These are phyloP conservation scores for Rhynchospora breviuscula DNA, from an alignment of 176 grass and related monocot genomes.

Conservation along the genomic window DNA sequence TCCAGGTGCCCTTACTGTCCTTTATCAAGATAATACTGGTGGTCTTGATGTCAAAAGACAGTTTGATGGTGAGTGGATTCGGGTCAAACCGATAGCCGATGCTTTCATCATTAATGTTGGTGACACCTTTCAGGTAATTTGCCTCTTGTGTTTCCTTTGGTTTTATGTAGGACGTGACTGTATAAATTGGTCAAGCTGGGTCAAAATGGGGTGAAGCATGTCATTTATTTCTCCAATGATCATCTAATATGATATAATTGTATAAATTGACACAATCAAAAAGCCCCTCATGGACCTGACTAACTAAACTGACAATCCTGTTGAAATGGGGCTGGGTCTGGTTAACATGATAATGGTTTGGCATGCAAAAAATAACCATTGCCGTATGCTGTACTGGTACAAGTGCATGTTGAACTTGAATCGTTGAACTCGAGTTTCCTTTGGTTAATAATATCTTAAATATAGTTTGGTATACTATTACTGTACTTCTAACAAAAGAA, in stretches of 20 bases:
- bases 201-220: not conserved
- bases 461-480: not conserved
- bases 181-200: not conserved
- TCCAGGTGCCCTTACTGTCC: constrained; percentile 60
- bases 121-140: constrained; percentile 52
- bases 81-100: constrained; percentile 47
- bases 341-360: not conserved
- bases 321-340: not conserved
- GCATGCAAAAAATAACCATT: not conserved
- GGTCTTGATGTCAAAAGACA: constrained; percentile 69
- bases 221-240: no score
- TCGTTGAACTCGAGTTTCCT: not conserved
- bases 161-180: not conserved
- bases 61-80: constrained; percentile 69
- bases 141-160: not conserved
- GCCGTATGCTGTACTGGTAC: not conserved
- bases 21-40: constrained; percentile 67
- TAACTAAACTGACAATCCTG: not conserved
- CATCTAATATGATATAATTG: no score
- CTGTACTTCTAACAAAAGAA: not conserved
- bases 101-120: constrained; percentile 77
- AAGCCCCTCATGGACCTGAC: not conserved
- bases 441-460: not conserved
- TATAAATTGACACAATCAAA: no score
- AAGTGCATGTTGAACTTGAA: not conserved